Evolutionary conservation across 164 flowering plant species (phyloP), one percentile per base, ranked within the genome.

Genomic region (Magnolia changhungtana): DNA sequence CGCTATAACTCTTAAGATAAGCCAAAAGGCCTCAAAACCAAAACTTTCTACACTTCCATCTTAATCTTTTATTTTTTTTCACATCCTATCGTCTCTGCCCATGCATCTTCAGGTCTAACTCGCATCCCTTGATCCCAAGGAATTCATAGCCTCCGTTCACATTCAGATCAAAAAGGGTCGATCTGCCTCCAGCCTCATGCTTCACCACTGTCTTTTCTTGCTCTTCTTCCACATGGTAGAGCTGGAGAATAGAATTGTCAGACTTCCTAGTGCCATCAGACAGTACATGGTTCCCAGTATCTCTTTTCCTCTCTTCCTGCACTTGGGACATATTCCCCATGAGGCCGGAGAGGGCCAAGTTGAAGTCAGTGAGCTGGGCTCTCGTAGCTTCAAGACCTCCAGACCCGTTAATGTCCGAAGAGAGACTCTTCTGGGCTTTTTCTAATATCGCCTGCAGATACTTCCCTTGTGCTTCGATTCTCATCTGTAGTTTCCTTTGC

Each of bases 401-500:
- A 1, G 83, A 10, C 31, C 78, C 59, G 63, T 83, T 88, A 76
- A 72, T 75, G 37, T 84, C 82, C 2, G 81, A 52, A 1, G 95
- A 80, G 50, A 89, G 85, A 77, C 85, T 91, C 73, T 79, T 84
- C 69, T 88, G 91, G 45, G 98, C 97, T 82, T 89, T 94, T 77
- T 91, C 93, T 70, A 94, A 59, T 76, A 94, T 87, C 1, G 91
- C 80, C 68, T 91, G 92, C 82, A 94, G 83, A 81, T 91, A 94
- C 85, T 92, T 94, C 74, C 97, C 98, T 82, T 94, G 98, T 0
- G 93, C 90, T 71, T 92, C 98, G 63, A 91, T 94, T 85, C 98
- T 90, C 94, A 90, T 91, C 67, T 94, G 94, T 74, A 94, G 59
- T 77, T 84, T 91, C 78, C 82, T 86, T 70, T 94, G 96, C 49